These are phyloP conservation scores for Discostella stelligera DNA, from an alignment of 352 stramenopile genomes.

Conservation along the genomic window DNA sequence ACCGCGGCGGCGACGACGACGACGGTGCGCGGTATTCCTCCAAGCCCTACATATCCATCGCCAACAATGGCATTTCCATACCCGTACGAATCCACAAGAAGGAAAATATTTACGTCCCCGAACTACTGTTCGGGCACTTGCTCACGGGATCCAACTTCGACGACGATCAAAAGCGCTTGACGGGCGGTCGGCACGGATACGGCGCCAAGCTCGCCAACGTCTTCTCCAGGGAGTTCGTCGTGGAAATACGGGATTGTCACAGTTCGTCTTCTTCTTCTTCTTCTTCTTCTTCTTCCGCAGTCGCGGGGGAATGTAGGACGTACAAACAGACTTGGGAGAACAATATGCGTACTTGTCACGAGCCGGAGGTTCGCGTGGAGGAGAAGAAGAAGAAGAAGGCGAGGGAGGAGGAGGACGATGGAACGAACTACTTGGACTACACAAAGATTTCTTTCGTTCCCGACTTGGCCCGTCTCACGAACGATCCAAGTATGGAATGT, in stretches of 20 bases:
- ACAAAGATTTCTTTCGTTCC: constrained; percentile 96
- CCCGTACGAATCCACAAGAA: constrained; percentile 95
- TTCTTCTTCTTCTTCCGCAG: too few species aligned
- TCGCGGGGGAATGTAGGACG: constrained; percentile 80
- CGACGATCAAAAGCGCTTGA: constrained; percentile 87
- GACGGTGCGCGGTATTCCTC: too few species aligned
- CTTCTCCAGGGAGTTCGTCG: constrained; percentile 94
- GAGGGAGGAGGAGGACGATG: background rate
- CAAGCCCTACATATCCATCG: constrained; percentile 88
- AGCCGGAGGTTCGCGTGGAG: constrained; percentile 84
- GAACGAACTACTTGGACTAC: constrained; percentile 62
- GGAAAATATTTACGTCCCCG: constrained; percentile 96
- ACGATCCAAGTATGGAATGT: constrained; percentile 37
- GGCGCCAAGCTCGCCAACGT: constrained; percentile 99
- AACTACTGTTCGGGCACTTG: constrained; percentile 97
- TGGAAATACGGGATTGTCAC: constrained; percentile 92
- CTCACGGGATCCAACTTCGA: constrained; percentile 98
- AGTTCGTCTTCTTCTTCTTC: too few species aligned
- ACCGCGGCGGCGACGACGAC: constrained; percentile 82
- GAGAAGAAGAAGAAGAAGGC: constrained; percentile 49
- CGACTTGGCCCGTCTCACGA: constrained; percentile 89
- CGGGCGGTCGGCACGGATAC: constrained; percentile 95
- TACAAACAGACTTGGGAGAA: constrained; percentile 87
- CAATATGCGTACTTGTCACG: constrained; percentile 92
- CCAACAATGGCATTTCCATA: constrained; percentile 97